phyloP scores from a whole-genome alignment of 2,329 filamentous ascomycete genomes.

The Colletotrichum limetticola region DNA sequence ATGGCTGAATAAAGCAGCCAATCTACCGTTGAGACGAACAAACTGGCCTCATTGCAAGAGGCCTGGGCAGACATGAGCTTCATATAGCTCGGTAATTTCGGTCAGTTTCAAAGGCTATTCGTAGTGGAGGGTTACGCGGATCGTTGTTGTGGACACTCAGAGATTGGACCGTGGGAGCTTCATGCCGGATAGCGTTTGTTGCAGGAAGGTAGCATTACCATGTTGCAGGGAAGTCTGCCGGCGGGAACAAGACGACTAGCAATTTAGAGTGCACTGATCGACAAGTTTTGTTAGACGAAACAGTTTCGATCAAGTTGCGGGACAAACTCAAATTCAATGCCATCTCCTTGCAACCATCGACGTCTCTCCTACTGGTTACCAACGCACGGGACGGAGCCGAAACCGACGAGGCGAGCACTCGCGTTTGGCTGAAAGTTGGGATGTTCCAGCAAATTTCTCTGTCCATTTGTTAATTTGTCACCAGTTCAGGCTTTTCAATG shows the following conservation, averaged over 20 bases:
- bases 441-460: background rate
- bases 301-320: constrained; percentile 1
- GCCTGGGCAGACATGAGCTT: background rate
- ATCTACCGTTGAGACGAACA: background rate
- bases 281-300: background rate
- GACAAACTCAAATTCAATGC: background rate
- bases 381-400: background rate
- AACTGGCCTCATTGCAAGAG: background rate
- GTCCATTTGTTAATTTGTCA: background rate
- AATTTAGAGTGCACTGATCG: background rate
- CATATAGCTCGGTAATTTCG: background rate
- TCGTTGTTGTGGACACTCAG: background rate
- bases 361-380: background rate
- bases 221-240: background rate
- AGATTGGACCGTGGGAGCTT: background rate
- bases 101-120: background rate
- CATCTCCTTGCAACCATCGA: background rate
- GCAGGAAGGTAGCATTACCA: background rate
- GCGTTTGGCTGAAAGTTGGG: background rate
- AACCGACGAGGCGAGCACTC: background rate
- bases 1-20: background rate
- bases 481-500: background rate
- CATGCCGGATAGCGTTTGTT: background rate
- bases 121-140: constrained; percentile 27
- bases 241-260: background rate